These are phyloP conservation scores for Termitomyces sp. DNA, from an alignment of 768 basidiomycete genomes.

Conservation along the genomic window DNA sequence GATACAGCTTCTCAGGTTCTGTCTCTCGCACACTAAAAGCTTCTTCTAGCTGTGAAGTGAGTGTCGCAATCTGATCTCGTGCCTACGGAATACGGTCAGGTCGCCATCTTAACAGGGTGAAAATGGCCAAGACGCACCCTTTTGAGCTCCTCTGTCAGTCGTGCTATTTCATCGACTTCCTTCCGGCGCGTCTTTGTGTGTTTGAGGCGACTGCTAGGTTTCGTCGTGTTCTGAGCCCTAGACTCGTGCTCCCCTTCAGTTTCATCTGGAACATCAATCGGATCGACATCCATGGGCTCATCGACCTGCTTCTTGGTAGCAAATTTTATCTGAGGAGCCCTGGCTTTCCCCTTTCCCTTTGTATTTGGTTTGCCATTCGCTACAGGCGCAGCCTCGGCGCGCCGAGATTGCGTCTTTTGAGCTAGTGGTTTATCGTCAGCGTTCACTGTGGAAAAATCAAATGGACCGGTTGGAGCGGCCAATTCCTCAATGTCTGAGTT, in stretches of 20 bases:
- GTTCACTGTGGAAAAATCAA: constrained; percentile 8
- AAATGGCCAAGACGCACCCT: constrained; percentile 20
- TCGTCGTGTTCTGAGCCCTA: constrained; percentile 4
- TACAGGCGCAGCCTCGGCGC: constrained; percentile 1
- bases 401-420: constrained; percentile 8
- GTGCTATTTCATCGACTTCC: constrained; percentile 14
- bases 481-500: constrained; percentile 20
- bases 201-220: constrained; percentile 10
- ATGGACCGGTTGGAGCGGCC: not conserved
- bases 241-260: constrained; percentile 5
- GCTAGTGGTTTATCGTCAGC: constrained; percentile 3
- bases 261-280: constrained; percentile 16
- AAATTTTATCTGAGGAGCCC: constrained; percentile 23
- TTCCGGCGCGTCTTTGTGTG: constrained; percentile 3
- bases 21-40: constrained; percentile 54
- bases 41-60: constrained; percentile 59
- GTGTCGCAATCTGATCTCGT: constrained; percentile 39
- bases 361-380: constrained; percentile 25
- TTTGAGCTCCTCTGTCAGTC: constrained; percentile 22
- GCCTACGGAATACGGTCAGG: constrained; percentile 25
- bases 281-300: constrained; percentile 21
- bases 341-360: constrained; percentile 34
- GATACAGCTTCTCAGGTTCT: constrained; percentile 58
- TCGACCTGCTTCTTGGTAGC: constrained; percentile 10
- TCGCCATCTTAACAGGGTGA: not conserved